Base-by-base conservation (phyloP, 306 rosid species). In the Boehmeria nivea region DNA sequence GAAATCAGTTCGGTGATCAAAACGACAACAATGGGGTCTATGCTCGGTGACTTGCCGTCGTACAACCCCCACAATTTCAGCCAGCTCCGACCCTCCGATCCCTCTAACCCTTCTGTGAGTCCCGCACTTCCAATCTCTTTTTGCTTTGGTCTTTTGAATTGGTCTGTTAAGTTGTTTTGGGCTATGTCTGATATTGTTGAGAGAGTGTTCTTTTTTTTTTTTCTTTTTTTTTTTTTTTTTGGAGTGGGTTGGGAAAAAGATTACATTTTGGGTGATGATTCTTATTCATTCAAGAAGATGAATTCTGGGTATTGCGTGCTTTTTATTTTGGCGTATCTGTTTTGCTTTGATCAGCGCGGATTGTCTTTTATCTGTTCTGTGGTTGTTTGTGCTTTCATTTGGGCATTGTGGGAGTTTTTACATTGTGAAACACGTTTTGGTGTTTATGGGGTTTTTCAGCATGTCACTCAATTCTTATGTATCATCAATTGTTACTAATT, bases 11-110 rank as follows among this genome's bases (percentile, higher is more conserved):
- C 46, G 36, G 1, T 31, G 36, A 31, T 56, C 63, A 11, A 14
- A n/a, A 14, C 17, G 3, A 14, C 15, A 24, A 14, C 37, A 6
- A 90, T 86, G 98, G 98, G 88, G 46, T 87, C 94, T 63, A 19
- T 76, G 37, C 82, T 87, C 40, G 94, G 95, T 16, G 84, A 90
- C 83, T 83, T 73, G 88, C 95, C 95, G 48, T 87, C 98, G 3
- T 72, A 72, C 34, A 84, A 90, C 76, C 94, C 98, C 51, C 87
- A 90, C 75, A 90, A 90, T 79, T 90, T 90, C 84, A 90, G 89
- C 76, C 94, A 84, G 70, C 79, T 87, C 63, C 88, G 94, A 26
- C 88, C 94, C 40, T 78, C 89, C 18, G 95, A 90, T 90, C 87
- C 94, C 61, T 80, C 91, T 12, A 78, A 40, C 43, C 88, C 94